Evolutionary conservation across 1,284 basidiomycete species (phyloP).

Genomic region (Mrakiaceae sp.): DNA sequence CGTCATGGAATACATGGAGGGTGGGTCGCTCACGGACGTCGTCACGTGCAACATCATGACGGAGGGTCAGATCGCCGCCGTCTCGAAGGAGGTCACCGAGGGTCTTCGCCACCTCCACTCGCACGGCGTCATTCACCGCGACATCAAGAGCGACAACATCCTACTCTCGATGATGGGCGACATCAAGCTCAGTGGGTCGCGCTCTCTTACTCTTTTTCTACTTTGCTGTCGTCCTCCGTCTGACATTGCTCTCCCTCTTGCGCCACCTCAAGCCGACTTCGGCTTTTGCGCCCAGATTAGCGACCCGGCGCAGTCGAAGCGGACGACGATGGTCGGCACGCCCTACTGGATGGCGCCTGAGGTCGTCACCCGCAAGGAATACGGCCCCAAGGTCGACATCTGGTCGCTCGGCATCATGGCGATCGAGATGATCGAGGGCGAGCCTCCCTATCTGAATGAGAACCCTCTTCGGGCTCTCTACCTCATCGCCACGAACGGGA

Average conservation of each 20-base stretch:
- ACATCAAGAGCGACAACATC: conserved; percentile 98
- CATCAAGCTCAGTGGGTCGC: conserved; percentile 82
- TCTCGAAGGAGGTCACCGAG: conserved; percentile 78
- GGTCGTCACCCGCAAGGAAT: conserved; percentile 95
- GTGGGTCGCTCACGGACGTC: conserved; percentile 77
- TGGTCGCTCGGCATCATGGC: conserved; percentile 99
- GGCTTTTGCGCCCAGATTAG: conserved; percentile 98
- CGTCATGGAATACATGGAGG: conserved; percentile 99
- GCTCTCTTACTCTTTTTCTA: not conserved
- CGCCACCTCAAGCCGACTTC: conserved; percentile 67
- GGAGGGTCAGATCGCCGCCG: conserved; percentile 81
- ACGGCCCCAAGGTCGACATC: conserved; percentile 97
- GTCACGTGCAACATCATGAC: conserved; percentile 96
- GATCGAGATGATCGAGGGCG: conserved; percentile 92
- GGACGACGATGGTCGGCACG: conserved; percentile 99
- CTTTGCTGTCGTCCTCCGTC: not conserved
- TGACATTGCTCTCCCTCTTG: conserved; percentile 8
- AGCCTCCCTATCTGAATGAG: conserved; percentile 95
- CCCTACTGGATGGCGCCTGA: conserved; percentile 99
- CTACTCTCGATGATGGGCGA: conserved; percentile 83
- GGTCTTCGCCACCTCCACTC: conserved; percentile 85
- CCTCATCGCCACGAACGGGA: conserved; percentile 96
- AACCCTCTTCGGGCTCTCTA: conserved; percentile 92
- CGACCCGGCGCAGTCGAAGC: conserved; percentile 76
- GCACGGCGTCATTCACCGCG: conserved; percentile 91